Evolutionary conservation across 441 rosid species (phyloP).

Genomic region (Brassica hybrid): DNA sequence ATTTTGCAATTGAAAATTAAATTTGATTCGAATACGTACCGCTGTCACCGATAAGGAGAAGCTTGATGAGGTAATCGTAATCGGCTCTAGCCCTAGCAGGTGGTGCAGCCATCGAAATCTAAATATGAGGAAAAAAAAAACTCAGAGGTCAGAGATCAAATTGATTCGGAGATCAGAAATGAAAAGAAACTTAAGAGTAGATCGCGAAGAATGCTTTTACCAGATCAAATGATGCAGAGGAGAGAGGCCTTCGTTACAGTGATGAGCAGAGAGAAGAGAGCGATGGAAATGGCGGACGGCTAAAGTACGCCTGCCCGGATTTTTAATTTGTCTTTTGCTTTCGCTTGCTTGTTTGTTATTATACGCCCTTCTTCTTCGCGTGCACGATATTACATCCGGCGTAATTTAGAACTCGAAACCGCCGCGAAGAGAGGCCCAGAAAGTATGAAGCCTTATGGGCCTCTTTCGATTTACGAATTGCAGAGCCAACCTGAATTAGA

Average conservation of each 20-base stretch:
- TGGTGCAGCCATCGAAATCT: conserved; percentile 68
- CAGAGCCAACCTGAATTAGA: too few relatives aligned
- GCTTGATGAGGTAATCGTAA: conserved; percentile 78
- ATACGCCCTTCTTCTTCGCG: conserved; percentile 1
- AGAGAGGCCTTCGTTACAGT: conserved; percentile 25
- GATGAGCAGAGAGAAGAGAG: conserved; percentile 31
- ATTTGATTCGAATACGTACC: conserved; percentile 41
- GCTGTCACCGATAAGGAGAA: conserved; percentile 74
- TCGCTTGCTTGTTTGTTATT: neutral
- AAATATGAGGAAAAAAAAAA: neutral
- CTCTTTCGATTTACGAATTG: neutral
- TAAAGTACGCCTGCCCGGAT: conserved; percentile 50
- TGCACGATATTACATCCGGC: conserved; percentile 37
- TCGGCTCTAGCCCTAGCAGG: conserved; percentile 75
- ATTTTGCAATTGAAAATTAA: conserved; percentile 18
- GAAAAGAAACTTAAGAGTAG: conserved; percentile 5
- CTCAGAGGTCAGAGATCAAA: conserved; percentile 32
- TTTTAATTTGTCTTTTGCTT: neutral
- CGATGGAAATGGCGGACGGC: conserved; percentile 45
- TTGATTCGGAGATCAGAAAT: conserved; percentile 3
- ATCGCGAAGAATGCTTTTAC: conserved; percentile 31
- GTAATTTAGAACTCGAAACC: conserved; percentile 45
- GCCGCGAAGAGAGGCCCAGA: conserved; percentile 18
- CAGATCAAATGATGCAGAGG: conserved; percentile 46
- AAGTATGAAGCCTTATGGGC: conserved; percentile 11